Base-by-base conservation (phyloP, 1,284 basidiomycete genomes). In the Ceratobasidium papillatum region DNA sequence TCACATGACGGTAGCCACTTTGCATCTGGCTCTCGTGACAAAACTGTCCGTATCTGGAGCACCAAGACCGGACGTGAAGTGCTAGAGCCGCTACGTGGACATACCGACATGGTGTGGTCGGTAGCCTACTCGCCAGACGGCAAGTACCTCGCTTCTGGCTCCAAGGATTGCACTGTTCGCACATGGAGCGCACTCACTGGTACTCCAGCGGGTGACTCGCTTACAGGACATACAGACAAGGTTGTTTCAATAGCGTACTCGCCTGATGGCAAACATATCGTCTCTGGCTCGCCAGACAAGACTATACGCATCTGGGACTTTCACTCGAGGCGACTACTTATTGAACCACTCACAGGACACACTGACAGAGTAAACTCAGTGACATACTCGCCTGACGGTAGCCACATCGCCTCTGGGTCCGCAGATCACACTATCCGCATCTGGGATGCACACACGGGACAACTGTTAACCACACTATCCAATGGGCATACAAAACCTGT, bases 161-260 rank as follows among this genome's bases (percentile, higher is more conserved):
- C 62, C 22, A 25, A 27, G 7, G 38, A 41, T 41, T 7, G 38
- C 5, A 41, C 38, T 5, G 14, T 41, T 41, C 38, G 14, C 5
- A 41, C 38, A 14, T 41, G 5, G 5, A 14, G 14, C 38, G 38
- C 38, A 41, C 14, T 41, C 7, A 41, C 38, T 5, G 38, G 38
- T 7, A 5, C 14, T 5, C 7, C 38, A 14, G 14, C 14, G 14
- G 7, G 5, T 41, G 38, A 41, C 14, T 14, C 38, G 14, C 38
- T 41, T 41, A 45, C n/a, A n/a, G 56, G 41, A 8, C 52, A 73
- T 36, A 62, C 49, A n/a, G 14, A 25, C 30, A 11, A 36, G n/a
- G 47, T 66, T 19, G 62, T 62, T 1, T 74, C n/a, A n/a, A n/a
- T n/a, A n/a, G n/a, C n/a, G n/a, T n/a, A 38, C 73, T 74, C 63